Base-by-base conservation (phyloP, 768 basidiomycete species). In the Crassisporium funariophilum region DNA sequence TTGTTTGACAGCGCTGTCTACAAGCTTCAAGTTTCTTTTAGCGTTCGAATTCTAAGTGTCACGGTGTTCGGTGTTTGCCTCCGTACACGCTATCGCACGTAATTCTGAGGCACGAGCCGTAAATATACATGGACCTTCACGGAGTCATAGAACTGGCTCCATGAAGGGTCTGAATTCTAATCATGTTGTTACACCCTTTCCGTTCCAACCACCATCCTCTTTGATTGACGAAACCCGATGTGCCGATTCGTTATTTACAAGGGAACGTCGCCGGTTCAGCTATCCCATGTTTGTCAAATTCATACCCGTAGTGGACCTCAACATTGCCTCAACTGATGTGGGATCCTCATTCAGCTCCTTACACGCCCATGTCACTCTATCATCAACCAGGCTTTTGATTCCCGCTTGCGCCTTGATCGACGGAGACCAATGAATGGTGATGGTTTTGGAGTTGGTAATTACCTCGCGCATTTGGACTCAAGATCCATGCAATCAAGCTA, bases 351-450 rank as follows among this genome's bases (percentile, higher is more conserved):
- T 15, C 55, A 91, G 81, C 81, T 98, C n/a, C 77, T 98, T 56
- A 98, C 95, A 35, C 79, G 90, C 38, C 95, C 95, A 41, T 86
- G 86, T 50, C 95, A 98, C 70, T 92, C 90, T 3, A 97, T 98
- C 70, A 97, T 95, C 65, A 95, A 95, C 65, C 93, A 97, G 70
- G 93, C 95, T 0, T 95, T 93, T 59, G 95, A 98, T 69, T 95
- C 92, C 16, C 80, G 95, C 6, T 75, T 99, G 23, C 82, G 95
- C 15, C 65, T 92, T 42, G 91, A 93, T 60, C 77, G 72, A 53
- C 76, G 91, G 46, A 69, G 90, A 50, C 91, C 91, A n/a, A 91
- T 93, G 68, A 93, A 93, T 55, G 91, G 91, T 7, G 95, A 98
- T 64, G 95, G 95, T 0, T 98, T 98, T 64, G 95, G 95, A 21